Conservation (phyloP, 2,329 filamentous ascomycete species). For the Chaetomiaceae sp. region DNA sequence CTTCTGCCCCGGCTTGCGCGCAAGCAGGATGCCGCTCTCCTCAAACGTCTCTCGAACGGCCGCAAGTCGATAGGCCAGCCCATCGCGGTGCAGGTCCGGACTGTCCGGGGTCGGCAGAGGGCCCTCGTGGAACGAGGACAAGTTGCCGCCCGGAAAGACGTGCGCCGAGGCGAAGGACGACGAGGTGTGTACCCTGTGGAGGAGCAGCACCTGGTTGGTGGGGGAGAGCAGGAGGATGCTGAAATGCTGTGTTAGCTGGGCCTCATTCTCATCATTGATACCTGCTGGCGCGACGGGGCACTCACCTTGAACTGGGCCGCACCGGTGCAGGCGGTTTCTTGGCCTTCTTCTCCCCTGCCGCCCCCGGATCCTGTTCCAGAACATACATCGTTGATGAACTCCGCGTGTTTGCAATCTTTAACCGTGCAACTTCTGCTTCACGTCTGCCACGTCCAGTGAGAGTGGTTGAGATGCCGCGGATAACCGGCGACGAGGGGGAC, state of each 20-base stretch:
- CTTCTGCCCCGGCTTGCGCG: slow-evolving; percentile 33
- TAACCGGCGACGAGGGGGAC: too few species aligned
- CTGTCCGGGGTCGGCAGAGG: slow-evolving; percentile 41
- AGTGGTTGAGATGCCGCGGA: too few species aligned
- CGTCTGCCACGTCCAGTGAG: too few species aligned
- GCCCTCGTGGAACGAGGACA: slow-evolving; percentile 74
- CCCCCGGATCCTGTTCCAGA: neutral
- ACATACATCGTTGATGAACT: slow-evolving; percentile 2
- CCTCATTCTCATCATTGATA: too few species aligned
- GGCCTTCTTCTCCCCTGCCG: neutral
- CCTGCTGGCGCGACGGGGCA: too few species aligned
- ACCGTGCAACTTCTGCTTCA: too few species aligned
- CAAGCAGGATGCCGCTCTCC: slow-evolving; percentile 84
- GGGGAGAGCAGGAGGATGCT: slow-evolving; percentile 84
- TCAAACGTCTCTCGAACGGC: slow-evolving; percentile 92
- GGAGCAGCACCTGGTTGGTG: slow-evolving; percentile 77
- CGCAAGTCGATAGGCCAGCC: slow-evolving; percentile 68
- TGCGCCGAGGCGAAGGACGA: slow-evolving; percentile 85
- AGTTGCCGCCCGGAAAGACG: slow-evolving; percentile 89
- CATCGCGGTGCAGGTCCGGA: slow-evolving; percentile 62
- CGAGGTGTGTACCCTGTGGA: slow-evolving; percentile 79
- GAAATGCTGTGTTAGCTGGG: neutral
- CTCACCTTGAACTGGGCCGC: slow-evolving; percentile 8
- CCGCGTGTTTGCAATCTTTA: too few species aligned
- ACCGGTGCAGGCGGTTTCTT: slow-evolving; percentile 1